Evolutionary conservation across 2,329 filamentous ascomycete genomes (phyloP).

Genomic region (Cladosporium sp.): DNA sequence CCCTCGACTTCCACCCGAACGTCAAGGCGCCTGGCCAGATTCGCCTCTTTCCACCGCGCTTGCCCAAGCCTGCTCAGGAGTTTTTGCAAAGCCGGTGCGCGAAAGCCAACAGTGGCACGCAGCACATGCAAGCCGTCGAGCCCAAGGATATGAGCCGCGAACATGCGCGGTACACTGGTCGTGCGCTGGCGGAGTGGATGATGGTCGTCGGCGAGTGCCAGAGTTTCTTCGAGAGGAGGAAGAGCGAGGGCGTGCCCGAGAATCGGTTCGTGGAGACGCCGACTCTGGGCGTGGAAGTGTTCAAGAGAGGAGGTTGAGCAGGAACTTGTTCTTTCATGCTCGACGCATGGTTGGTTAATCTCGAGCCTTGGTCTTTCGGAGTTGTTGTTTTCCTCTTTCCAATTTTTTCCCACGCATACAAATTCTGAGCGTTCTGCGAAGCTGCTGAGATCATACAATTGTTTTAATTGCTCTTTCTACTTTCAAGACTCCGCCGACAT

Average conservation of each 20-base stretch:
- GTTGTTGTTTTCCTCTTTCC: not conserved
- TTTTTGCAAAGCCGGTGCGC: constrained; percentile 47
- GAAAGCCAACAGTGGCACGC: constrained; percentile 9
- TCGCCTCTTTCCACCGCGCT: constrained; percentile 61
- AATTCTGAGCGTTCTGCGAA: not conserved
- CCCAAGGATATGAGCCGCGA: constrained; percentile 35
- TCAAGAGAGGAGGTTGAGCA: constrained; percentile 34
- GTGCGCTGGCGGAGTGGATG: constrained; percentile 74
- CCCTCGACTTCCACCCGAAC: constrained; percentile 61
- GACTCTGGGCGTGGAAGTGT: constrained; percentile 59
- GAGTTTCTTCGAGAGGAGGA: constrained; percentile 72
- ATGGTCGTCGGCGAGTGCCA: constrained; percentile 74
- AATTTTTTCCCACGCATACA: not conserved
- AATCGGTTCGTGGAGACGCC: constrained; percentile 68
- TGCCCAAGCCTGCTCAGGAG: constrained; percentile 67
- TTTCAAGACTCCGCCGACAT: not conserved
- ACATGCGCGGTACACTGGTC: constrained; percentile 59
- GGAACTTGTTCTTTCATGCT: not conserved
- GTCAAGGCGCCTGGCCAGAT: constrained; percentile 57
- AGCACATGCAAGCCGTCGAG: constrained; percentile 24
- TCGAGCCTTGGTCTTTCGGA: not conserved
- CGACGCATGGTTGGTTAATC: not conserved
- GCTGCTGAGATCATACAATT: not conserved
- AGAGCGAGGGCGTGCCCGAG: constrained; percentile 65
- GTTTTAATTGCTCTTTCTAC: not conserved